Conservation (phyloP, 805 yeast genomes). For the Osmozyma mogii region DNA sequence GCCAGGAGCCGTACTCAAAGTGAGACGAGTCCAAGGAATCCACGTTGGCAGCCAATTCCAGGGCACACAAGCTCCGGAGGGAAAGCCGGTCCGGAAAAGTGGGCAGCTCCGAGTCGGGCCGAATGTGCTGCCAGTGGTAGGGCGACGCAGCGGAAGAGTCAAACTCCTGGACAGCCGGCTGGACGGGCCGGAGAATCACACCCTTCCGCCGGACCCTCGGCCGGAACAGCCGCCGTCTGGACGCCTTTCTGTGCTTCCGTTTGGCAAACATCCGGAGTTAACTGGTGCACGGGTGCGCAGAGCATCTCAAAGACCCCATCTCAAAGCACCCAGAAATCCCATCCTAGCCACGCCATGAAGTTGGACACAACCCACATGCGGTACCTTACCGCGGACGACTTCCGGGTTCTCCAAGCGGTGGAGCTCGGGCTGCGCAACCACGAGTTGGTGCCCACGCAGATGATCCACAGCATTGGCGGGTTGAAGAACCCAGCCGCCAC, state of each 20-base stretch:
- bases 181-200: conserved; percentile 4
- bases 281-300: conserved; percentile 2
- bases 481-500: conserved; percentile 70
- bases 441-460: conserved; percentile 84
- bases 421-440: conserved; percentile 90
- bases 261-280: conserved; percentile 8
- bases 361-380: conserved; percentile 91
- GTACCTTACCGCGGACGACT: conserved; percentile 85
- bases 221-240: conserved; percentile 5
- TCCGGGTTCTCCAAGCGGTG: conserved; percentile 78
- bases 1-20: conserved; percentile 19
- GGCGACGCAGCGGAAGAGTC: conserved; percentile 10
- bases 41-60: conserved; percentile 21
- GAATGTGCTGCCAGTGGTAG: conserved; percentile 12
- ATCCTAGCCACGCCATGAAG: conserved; percentile 52
- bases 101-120: conserved; percentile 11
- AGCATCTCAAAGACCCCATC: not conserved
- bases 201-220: conserved; percentile 4
- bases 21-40: conserved; percentile 13
- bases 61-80: conserved; percentile 17
- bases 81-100: conserved; percentile 8
- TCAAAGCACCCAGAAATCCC: conserved; percentile 7
- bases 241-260: conserved; percentile 6
- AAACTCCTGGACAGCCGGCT: conserved; percentile 6
- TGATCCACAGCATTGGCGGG: conserved; percentile 77